Evolutionary conservation across 768 basidiomycete species (phyloP).

Genomic region (Dentipellis sp.): DNA sequence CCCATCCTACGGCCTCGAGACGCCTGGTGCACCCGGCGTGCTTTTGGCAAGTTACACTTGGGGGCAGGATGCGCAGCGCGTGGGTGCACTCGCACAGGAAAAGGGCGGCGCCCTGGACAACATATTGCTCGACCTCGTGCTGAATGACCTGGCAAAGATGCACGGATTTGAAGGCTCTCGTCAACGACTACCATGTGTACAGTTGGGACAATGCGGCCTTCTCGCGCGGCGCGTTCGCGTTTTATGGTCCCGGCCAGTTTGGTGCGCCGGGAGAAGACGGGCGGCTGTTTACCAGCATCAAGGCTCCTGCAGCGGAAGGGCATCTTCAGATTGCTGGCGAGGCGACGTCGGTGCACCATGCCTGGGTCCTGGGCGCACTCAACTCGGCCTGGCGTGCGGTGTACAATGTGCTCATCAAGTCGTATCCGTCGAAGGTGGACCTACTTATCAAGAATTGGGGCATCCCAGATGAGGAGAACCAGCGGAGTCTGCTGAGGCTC

Average conservation of each 20-base stretch:
- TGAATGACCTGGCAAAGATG: not conserved
- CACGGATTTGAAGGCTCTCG: no score
- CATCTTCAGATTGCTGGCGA: conserved; percentile 29
- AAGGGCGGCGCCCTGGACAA: conserved; percentile 7
- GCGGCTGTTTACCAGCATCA: conserved; percentile 13
- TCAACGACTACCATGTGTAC: conserved; percentile 17
- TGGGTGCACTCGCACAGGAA: conserved; percentile 20
- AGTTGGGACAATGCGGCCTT: conserved; percentile 19
- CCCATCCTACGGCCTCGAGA: conserved; percentile 26
- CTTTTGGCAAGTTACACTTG: conserved; percentile 21
- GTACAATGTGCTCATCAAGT: not conserved
- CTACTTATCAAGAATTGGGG: not conserved
- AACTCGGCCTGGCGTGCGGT: conserved; percentile 6
- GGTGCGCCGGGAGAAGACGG: conserved; percentile 6
- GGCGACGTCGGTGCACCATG: conserved; percentile 26
- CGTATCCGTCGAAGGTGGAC: not conserved
- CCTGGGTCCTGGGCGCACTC: conserved; percentile 11
- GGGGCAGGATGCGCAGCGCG: conserved; percentile 23
- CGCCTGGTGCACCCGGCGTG: conserved; percentile 3
- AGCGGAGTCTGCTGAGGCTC: not conserved
- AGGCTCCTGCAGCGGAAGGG: conserved; percentile 16
- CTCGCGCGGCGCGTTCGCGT: conserved; percentile 24
- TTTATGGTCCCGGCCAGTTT: conserved; percentile 29
- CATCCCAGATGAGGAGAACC: not conserved
- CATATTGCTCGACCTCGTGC: not conserved